Conservation (phyloP, 352 stramenopile species). For the Phytophthora pisi region DNA sequence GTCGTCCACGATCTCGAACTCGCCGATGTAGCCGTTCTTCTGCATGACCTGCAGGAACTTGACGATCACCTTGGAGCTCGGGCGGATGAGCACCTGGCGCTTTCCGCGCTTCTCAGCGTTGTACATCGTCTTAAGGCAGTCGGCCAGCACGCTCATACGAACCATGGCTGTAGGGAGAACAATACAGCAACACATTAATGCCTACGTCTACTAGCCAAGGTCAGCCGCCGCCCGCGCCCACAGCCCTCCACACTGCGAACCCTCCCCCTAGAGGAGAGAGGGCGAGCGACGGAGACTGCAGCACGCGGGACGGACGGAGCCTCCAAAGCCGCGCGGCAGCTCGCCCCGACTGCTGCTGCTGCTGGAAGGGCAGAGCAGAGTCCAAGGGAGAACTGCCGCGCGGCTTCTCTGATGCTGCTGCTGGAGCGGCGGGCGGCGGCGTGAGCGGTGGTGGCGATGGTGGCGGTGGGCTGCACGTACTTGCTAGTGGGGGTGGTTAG, state of each 20-base stretch:
- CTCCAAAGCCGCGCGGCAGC: conserved; percentile 68
- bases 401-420: conserved; percentile 33
- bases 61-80: conserved; percentile 99
- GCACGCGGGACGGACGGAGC: conserved; percentile 36
- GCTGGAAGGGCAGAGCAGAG: too few relatives aligned
- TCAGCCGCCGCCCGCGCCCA: conserved; percentile 40
- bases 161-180: conserved; percentile 92
- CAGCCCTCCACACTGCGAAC: conserved; percentile 28
- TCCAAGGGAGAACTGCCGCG: conserved; percentile 19
- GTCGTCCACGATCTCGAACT: conserved; percentile 99
- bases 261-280: background rate
- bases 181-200: conserved; percentile 51
- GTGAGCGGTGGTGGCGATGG: too few relatives aligned
- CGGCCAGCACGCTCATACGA: conserved; percentile 99
- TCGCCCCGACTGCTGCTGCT: conserved; percentile 3
- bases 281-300: conserved; percentile 20
- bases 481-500: conserved; percentile 33
- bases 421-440: background rate
- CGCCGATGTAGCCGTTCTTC: conserved; percentile 99
- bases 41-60: conserved; percentile 99
- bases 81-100: conserved; percentile 98
- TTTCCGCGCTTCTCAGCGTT: conserved; percentile 99
- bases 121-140: conserved; percentile 99
- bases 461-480: conserved; percentile 25
- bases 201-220: conserved; percentile 60